These are phyloP conservation scores for Mycena indigotica DNA, from an alignment of 768 basidiomycete species.

Conservation along the genomic window DNA sequence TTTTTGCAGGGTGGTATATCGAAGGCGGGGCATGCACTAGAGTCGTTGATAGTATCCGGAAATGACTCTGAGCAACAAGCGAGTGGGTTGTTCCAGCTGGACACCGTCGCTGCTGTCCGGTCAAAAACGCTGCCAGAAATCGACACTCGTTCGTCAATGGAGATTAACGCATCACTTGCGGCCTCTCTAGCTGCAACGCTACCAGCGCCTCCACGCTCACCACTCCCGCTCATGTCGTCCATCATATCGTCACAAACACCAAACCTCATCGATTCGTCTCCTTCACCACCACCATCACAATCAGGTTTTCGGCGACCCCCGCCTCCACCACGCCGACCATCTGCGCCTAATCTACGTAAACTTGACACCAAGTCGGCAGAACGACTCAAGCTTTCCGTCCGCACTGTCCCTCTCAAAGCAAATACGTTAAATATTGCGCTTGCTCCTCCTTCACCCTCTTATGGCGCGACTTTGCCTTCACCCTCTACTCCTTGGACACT, in stretches of 20 bases:
- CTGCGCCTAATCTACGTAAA: slow-evolving; percentile 61
- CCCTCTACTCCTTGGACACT: slow-evolving; percentile 50
- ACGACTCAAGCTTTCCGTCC: slow-evolving; percentile 55
- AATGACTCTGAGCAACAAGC: slow-evolving; percentile 34
- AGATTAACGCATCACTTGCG: slow-evolving; percentile 32
- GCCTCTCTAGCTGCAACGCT: slow-evolving; percentile 39
- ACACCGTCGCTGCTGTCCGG: slow-evolving; percentile 57
- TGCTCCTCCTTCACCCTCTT: slow-evolving; percentile 19
- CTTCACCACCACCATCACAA: slow-evolving; percentile 71
- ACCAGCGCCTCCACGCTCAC: slow-evolving; percentile 43
- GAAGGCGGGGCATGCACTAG: slow-evolving; percentile 57
- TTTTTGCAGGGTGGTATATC: slow-evolving; percentile 77
- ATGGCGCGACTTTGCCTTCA: slow-evolving; percentile 61
- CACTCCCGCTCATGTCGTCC: slow-evolving; percentile 60
- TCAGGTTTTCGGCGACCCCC: slow-evolving; percentile 53
- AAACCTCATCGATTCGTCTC: slow-evolving; percentile 46
- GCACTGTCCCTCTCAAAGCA: slow-evolving; percentile 58
- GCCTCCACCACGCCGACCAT: slow-evolving; percentile 59
- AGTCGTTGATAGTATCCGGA: slow-evolving; percentile 51
- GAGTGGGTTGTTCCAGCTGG: slow-evolving; percentile 68
- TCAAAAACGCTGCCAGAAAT: slow-evolving; percentile 59
- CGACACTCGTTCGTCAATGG: slow-evolving; percentile 39
- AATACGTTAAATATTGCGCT: slow-evolving; percentile 60
- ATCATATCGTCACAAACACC: slow-evolving; percentile 40
- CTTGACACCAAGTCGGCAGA: slow-evolving; percentile 50